Percentiles rank a stretch among this genome's conserved stretches.
These are phyloP conservation scores for Neonectria faginata DNA, from an alignment of 2,329 filamentous ascomycete genomes.

Conservation along the genomic window DNA sequence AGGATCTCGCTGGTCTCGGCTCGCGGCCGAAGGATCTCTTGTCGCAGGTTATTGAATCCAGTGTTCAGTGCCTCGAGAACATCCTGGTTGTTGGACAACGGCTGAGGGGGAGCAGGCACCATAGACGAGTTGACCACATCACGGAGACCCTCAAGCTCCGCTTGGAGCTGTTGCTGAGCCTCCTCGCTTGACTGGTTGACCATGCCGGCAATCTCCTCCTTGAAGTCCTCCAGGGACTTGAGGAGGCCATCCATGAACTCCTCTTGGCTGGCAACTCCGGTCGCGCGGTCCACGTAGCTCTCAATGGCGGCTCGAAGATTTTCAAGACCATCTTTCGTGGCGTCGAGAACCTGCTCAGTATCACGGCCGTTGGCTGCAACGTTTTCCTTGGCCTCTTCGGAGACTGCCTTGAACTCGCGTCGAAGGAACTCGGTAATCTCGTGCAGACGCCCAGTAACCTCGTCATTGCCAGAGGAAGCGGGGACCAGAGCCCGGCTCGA, in stretches of 20 bases:
- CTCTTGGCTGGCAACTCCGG: conserved; percentile 77
- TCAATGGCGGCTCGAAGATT: conserved; percentile 84
- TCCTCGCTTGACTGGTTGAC: conserved; percentile 60
- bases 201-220: conserved; percentile 74
- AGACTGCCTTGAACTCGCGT: conserved; percentile 69
- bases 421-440: conserved; percentile 74
- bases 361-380: conserved; percentile 82
- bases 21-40: conserved; percentile 76
- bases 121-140: conserved; percentile 79
- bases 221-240: conserved; percentile 74
- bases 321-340: conserved; percentile 88
- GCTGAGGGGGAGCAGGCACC: conserved; percentile 66
- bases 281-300: conserved; percentile 78
- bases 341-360: conserved; percentile 89
- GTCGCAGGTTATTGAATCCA: conserved; percentile 79
- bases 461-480: conserved; percentile 57
- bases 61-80: conserved; percentile 77
- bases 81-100: conserved; percentile 65
- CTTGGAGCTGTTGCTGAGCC: conserved; percentile 75
- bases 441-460: conserved; percentile 67
- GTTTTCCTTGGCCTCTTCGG: conserved; percentile 79
- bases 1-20: conserved; percentile 87
- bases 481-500: conserved; percentile 56
- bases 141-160: conserved; percentile 84
- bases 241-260: conserved; percentile 80